Conservation (phyloP, 1,139 yeast species). For the Eremothecium cymbalariae region DNA sequence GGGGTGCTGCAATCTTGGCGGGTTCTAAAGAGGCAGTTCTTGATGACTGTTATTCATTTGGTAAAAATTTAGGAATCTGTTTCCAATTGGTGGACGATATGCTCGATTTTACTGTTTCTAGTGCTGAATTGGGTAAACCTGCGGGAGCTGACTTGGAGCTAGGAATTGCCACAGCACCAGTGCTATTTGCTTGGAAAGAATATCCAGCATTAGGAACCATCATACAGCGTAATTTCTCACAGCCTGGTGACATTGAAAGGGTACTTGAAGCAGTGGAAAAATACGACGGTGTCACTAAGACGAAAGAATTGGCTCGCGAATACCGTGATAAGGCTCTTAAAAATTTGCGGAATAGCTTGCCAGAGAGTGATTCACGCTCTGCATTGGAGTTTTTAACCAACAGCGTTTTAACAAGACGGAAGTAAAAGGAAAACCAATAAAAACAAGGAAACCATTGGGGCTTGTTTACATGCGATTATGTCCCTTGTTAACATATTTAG, state of each 20-base stretch:
- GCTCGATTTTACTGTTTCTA: constrained; percentile 85
- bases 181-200: constrained; percentile 86
- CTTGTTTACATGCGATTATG: too few species aligned
- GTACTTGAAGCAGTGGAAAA: constrained; percentile 68
- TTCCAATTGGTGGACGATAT: constrained; percentile 95
- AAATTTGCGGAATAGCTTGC: constrained; percentile 58
- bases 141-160: constrained; percentile 89
- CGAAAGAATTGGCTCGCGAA: constrained; percentile 65
- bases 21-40: constrained; percentile 70
- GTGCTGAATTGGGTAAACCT: constrained; percentile 82
- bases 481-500: too few species aligned
- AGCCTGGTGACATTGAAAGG: constrained; percentile 73
- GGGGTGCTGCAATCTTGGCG: constrained; percentile 89
- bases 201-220: constrained; percentile 76
- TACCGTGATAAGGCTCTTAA: constrained; percentile 70
- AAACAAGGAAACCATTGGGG: neutral
- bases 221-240: constrained; percentile 72
- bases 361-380: constrained; percentile 81
- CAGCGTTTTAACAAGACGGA: constrained; percentile 72
- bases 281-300: constrained; percentile 68
- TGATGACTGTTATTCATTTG: constrained; percentile 83
- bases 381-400: constrained; percentile 82
- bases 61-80: constrained; percentile 87
- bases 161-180: constrained; percentile 97
- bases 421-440: constrained; percentile 37